Evolutionary conservation across 352 stramenopile genomes (phyloP).

Genomic region (Phytophthora agathidicida): DNA sequence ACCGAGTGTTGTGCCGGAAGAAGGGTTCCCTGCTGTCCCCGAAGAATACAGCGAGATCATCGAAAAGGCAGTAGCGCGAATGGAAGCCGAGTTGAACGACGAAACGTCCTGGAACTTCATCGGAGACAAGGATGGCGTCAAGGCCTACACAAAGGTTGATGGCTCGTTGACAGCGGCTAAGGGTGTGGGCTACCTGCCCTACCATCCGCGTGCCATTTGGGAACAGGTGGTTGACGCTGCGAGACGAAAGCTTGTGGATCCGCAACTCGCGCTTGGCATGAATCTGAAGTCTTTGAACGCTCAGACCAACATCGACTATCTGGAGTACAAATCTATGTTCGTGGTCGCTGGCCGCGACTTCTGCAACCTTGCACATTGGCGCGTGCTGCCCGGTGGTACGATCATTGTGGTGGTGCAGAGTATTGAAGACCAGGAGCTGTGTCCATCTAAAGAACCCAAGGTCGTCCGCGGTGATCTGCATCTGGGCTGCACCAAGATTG

Average conservation of each 20-base stretch:
- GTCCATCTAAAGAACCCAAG: conserved; percentile 72
- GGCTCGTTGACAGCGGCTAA: conserved; percentile 68
- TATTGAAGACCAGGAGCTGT: conserved; percentile 61
- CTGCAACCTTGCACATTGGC: conserved; percentile 74
- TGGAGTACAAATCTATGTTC: conserved; percentile 85
- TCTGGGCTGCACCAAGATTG: conserved; percentile 69
- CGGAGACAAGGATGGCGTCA: conserved; percentile 73
- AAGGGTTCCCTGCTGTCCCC: conserved; percentile 51
- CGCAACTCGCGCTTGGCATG: conserved; percentile 53
- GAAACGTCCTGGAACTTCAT: conserved; percentile 65
- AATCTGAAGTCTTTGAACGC: conserved; percentile 51
- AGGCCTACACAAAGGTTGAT: conserved; percentile 71
- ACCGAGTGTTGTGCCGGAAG: conserved; percentile 37
- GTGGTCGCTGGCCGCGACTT: conserved; percentile 79
- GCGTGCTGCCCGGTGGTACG: conserved; percentile 59
- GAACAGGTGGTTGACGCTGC: conserved; percentile 56
- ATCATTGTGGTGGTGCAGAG: conserved; percentile 76
- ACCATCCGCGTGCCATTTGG: conserved; percentile 59
- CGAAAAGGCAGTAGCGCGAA: conserved; percentile 58
- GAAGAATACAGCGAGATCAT: conserved; percentile 62
- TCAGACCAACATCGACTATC: conserved; percentile 72
- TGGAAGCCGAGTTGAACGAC: conserved; percentile 67
- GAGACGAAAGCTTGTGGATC: conserved; percentile 60
- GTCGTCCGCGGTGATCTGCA: conserved; percentile 71
- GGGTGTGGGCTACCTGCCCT: conserved; percentile 56